Evolutionary conservation across 306 rosid species (phyloP), one percentile per base, ranked within the genome.

Genomic region (Pterocarpus santalinus): DNA sequence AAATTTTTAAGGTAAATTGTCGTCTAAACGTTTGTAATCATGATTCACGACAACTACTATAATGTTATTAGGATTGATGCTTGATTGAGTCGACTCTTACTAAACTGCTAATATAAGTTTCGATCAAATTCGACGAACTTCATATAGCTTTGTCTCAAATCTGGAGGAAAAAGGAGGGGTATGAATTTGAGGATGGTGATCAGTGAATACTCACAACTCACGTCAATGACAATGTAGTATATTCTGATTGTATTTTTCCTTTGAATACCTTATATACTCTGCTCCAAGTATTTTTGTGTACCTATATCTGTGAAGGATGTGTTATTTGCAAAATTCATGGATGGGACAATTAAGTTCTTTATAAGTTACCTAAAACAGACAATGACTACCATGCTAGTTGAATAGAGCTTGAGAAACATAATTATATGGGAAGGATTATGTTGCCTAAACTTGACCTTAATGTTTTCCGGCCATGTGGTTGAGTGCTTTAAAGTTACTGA

Each of bases 11-110:
- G 81, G 67, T 66, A 78, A 14, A 10, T 6, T 63, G 34, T 56
- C 38, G 53, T 33, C 55, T 65, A 34, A 51, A 28, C 28, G 51
- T 52, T 47, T 77, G 33, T 77, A 39, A 22, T n/a, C 10, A 5
- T 17, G 35, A 14, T 36, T 38, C 64, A 17, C 4, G 51, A 28
- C 66, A 52, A 14, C n/a, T 22, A 22, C 8, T 52, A 28, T 38
- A 53, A 38, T 65, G 28, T 22, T 22, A 14, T 38, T 38, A 36
- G 56, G 43, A 53, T 52, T 47, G 56, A 60, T 41, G 41, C 41
- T 28, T 73, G 53, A 39, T 73, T 73, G 30, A 60, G 5, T 74
- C 15, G 28, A 43, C 32, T 43, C 22, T 73, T 73, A n/a, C 41
- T 28, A 74, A 28, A 13, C 32, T 74, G 57, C 65, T 33, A 60